Conservation (phyloP, 345 rosid genomes). For the Gossypium australe region DNA sequence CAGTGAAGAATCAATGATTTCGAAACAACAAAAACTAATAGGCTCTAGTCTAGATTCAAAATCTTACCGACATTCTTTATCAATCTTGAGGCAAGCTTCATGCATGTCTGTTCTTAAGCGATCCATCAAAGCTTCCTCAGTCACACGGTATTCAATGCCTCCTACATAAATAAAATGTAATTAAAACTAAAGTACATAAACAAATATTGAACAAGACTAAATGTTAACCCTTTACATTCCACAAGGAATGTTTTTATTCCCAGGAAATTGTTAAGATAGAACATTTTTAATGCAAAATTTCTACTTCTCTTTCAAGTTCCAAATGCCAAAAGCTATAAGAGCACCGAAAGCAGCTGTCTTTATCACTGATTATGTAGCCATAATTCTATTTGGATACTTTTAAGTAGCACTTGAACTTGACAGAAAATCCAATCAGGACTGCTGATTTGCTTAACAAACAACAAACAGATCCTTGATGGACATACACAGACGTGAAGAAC, state of each 20-base stretch:
- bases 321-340: not conserved
- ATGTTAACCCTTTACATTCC: not conserved
- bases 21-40: not conserved
- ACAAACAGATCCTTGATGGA: not conserved
- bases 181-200: not conserved
- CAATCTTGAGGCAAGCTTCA: constrained; percentile 57
- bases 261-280: not conserved
- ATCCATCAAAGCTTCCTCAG: constrained; percentile 64
- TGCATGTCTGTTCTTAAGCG: constrained; percentile 62
- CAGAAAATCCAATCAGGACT: not conserved
- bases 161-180: constrained; percentile 30
- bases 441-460: not conserved
- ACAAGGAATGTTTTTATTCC: not conserved
- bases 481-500: not conserved
- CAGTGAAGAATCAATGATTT: not conserved
- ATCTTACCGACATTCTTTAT: constrained; percentile 59
- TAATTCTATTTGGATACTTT: not conserved
- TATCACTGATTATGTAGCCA: not conserved
- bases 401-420: not conserved
- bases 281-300: not conserved
- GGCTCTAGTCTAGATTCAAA: too few species aligned
- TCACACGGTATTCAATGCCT: constrained; percentile 43
- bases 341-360: not conserved
- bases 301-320: not conserved
- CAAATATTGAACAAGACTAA: not conserved